Percentiles rank a stretch among this genome's conserved stretches.
Conservation (phyloP, 768 basidiomycete species). For the Kwoniella bestiolae region DNA sequence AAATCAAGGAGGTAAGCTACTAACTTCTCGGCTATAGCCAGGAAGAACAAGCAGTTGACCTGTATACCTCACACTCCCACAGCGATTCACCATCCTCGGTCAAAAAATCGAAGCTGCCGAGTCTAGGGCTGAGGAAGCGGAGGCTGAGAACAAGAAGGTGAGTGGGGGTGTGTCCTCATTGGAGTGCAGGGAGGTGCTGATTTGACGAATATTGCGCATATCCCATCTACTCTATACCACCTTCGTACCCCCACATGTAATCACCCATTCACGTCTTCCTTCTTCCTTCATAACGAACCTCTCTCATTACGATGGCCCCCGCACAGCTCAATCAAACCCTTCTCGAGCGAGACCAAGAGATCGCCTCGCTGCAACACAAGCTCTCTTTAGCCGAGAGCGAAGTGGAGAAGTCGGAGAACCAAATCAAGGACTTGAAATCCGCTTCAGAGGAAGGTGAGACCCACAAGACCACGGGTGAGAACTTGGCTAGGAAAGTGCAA, state of each 20-base stretch:
- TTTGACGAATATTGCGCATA: no score
- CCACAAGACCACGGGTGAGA: constrained; percentile 73
- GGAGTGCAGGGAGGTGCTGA: no score
- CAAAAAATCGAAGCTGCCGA: constrained; percentile 81
- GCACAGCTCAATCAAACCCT: constrained; percentile 67
- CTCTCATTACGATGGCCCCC: neutral
- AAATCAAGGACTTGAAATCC: constrained; percentile 69
- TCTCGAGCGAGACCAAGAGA: constrained; percentile 82
- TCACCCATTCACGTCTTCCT: neutral
- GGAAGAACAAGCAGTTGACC: neutral
- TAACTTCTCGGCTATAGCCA: neutral
- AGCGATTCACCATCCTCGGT: constrained; percentile 58
- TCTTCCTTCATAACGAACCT: neutral
- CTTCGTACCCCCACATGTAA: no score
- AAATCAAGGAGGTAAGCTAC: constrained; percentile 60
- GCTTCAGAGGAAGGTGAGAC: constrained; percentile 70
- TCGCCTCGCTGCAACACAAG: constrained; percentile 75
- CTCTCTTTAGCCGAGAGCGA: constrained; percentile 68
- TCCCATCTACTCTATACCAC: no score
- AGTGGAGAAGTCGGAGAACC: constrained; percentile 71
- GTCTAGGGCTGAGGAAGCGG: constrained; percentile 82
- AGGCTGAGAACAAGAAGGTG: constrained; percentile 74
- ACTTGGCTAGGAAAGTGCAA: constrained; percentile 78
- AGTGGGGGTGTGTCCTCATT: no score
- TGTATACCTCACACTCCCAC: neutral